Conservation (phyloP, 306 rosid species). For the Vigna unguiculata region DNA sequence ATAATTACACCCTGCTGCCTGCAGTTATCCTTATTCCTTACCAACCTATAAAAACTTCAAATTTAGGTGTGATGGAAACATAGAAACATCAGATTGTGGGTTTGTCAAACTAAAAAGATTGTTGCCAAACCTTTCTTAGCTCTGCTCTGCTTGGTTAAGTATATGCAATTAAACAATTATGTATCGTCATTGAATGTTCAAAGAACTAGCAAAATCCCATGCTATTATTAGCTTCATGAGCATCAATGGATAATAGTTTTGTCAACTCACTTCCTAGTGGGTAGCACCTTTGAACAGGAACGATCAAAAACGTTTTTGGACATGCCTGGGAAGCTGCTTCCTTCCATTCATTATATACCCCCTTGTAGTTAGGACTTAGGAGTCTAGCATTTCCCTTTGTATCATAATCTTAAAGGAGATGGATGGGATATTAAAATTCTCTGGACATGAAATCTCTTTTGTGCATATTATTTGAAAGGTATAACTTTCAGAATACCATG, state of each 20-base stretch:
- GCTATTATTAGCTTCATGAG: not conserved
- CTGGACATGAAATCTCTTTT: not conserved
- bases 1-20: not conserved
- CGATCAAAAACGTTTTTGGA: not conserved
- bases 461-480: not conserved
- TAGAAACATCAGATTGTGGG: not conserved
- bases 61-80: conserved; percentile 12
- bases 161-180: not conserved
- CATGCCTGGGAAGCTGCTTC: conserved; percentile 16
- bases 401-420: not conserved
- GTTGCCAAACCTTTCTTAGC: conserved; percentile 13
- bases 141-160: conserved; percentile 7
- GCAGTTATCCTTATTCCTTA: not conserved
- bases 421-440: conserved; percentile 8
- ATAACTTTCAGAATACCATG: not conserved
- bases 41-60: not conserved
- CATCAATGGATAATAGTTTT: conserved; percentile 25
- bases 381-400: not conserved
- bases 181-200: conserved; percentile 1
- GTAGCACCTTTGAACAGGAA: not conserved
- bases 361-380: conserved; percentile 5
- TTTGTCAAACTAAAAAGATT: not conserved
- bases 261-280: conserved; percentile 12
- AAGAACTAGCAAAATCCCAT: conserved; percentile 18
- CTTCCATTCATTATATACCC: not conserved